These are phyloP conservation scores for Picea sitchensis DNA, from an alignment of 75 land plant species.

Conservation along the genomic window DNA sequence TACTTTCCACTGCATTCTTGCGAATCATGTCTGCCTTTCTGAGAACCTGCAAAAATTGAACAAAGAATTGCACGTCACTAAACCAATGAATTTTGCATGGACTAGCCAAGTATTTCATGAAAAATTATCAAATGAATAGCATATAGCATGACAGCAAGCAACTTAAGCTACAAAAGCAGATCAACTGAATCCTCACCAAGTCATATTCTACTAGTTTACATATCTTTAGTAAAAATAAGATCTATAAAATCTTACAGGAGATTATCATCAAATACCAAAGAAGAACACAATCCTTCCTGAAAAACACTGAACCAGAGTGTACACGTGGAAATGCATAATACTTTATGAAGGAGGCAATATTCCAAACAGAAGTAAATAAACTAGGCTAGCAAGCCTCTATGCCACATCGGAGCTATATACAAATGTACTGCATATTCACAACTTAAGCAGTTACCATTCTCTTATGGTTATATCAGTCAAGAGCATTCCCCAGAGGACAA, in stretches of 20 bases:
- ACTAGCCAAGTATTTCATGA: background rate
- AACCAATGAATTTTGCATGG: background rate
- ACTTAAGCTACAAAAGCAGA: background rate
- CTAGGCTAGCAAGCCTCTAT: no score
- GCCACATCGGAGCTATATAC: no score
- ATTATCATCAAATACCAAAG: background rate
- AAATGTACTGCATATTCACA: no score
- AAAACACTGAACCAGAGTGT: background rate
- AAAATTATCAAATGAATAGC: background rate
- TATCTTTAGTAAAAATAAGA: background rate
- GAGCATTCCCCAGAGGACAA: no score
- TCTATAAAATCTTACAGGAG: background rate
- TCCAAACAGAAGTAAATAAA: no score
- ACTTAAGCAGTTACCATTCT: no score
- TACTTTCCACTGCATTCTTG: constrained; percentile 95
- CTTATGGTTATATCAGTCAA: no score
- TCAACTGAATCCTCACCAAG: background rate
- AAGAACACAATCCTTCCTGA: background rate
- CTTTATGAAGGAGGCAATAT: no score
- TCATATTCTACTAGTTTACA: background rate
- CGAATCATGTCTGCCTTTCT: constrained; percentile 96
- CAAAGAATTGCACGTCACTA: background rate
- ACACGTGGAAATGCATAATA: no score
- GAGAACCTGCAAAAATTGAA: constrained; percentile 58
- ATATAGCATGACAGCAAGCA: background rate